Base-by-base conservation (phyloP, 2,329 filamentous ascomycete genomes). In the Ophiocordyceps polyrhachis-furcata region DNA sequence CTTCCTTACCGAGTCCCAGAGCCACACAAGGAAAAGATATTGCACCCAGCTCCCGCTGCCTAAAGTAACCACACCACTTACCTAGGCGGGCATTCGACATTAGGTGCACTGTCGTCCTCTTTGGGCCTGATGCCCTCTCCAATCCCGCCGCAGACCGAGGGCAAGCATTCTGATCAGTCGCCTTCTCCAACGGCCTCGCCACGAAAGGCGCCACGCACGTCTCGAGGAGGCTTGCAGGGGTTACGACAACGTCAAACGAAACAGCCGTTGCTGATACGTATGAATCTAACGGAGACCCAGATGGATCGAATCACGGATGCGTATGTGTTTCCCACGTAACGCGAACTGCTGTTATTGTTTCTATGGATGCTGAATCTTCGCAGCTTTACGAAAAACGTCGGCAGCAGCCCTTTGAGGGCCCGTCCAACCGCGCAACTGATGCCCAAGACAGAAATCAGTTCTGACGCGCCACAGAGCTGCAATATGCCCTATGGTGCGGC, bases 241-340 rank as follows among this genome's bases (percentile, higher is more conserved):
- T 60, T 58, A 5, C 56, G 53, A 37, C 59, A 62, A 44, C 56
- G 58, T 2, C 51, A 53, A 19, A 45, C 50, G 17, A 58, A 62
- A 19, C 60, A 65, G 41, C 62, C 62, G 2, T 56, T 71, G 19
- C 62, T 67, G 37, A 62, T 71, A 28, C 65, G 67, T 21, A 60
- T 71, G 50, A 69, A 68, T 48, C 49, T 71, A 45, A 71, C 67
- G 5, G 65, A 70, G 41, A 62, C 60, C 0, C 66, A 71, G 48
- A 64, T 71, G 59, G 64, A 70, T 46, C 66, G 59, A 47, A 57
- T 71, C 40, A 63, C 68, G 4, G 60, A 66, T 42, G 65, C 61
- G 69, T 70, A 58, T 48, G 65, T 43, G 13, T 37, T 37, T 12
- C 2, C 32, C 6, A 37, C 5, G 15, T 35, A 13, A 9, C 31